phyloP scores from a whole-genome alignment of 2,329 filamentous ascomycete species.

The Verticillium zaregamsianum region DNA sequence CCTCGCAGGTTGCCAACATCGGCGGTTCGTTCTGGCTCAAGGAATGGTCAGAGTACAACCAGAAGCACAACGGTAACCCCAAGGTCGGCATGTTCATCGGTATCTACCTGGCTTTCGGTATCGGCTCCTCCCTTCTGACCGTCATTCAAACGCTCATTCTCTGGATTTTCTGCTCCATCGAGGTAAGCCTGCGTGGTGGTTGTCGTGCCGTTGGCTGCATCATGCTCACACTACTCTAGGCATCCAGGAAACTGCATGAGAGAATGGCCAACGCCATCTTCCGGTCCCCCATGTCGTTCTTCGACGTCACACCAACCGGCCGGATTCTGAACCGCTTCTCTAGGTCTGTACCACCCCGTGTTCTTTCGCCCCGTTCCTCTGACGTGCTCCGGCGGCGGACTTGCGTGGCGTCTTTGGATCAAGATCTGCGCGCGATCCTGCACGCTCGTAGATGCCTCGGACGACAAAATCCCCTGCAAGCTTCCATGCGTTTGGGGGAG shows the following conservation, averaged over 20 bases:
- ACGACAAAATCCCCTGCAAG: not conserved
- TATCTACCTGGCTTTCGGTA: slow-evolving; percentile 91
- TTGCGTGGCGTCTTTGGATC: not conserved
- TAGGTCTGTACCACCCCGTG: slow-evolving; percentile 49
- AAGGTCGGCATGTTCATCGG: slow-evolving; percentile 87
- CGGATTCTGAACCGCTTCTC: slow-evolving; percentile 96
- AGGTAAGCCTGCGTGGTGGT: slow-evolving; percentile 48
- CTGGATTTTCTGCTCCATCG: slow-evolving; percentile 99
- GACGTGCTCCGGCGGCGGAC: not conserved
- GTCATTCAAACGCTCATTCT: slow-evolving; percentile 90
- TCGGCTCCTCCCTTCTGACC: slow-evolving; percentile 79
- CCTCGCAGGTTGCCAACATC: slow-evolving; percentile 78
- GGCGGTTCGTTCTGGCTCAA: slow-evolving; percentile 91
- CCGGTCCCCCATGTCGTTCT: slow-evolving; percentile 97
- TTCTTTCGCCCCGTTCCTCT: not conserved
- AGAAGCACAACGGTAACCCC: slow-evolving; percentile 61
- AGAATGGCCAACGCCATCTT: slow-evolving; percentile 97
- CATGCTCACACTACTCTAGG: slow-evolving; percentile 40
- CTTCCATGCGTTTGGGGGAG: not conserved
- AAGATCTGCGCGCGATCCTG: slow-evolving; percentile 2
- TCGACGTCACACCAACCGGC: slow-evolving; percentile 95
- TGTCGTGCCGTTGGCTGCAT: not conserved
- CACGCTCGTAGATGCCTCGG: not conserved
- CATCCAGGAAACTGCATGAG: slow-evolving; percentile 93
- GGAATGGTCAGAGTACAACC: slow-evolving; percentile 81